phyloP scores from a whole-genome alignment of 2,329 filamentous ascomycete genomes.

The Cordyceps farinosa region DNA sequence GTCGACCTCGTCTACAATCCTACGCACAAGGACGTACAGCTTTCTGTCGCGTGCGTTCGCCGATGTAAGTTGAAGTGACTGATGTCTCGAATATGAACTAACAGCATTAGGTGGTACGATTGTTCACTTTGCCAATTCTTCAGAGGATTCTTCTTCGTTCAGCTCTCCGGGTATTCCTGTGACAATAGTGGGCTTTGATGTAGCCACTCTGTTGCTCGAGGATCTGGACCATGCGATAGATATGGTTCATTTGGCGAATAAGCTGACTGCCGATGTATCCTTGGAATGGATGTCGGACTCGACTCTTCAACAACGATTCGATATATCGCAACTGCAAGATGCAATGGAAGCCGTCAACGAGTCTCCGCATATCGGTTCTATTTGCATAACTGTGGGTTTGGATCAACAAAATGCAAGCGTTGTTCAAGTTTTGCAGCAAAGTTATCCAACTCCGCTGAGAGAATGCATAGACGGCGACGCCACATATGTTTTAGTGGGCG shows the following conservation, averaged over 20 bases:
- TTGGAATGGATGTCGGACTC: slow-evolving; percentile 7
- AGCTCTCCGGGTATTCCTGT: slow-evolving; percentile 20
- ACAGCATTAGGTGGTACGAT: slow-evolving; percentile 30
- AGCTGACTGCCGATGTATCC: slow-evolving; percentile 10
- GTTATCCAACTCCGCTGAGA: slow-evolving; percentile 24
- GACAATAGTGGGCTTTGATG: slow-evolving; percentile 33
- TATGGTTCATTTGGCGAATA: slow-evolving; percentile 25
- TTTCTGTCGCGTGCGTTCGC: slow-evolving; percentile 34
- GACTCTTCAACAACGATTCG: slow-evolving; percentile 14
- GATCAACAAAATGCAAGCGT: neutral
- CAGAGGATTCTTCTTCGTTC: slow-evolving; percentile 18
- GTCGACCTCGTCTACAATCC: slow-evolving; percentile 47
- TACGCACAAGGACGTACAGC: slow-evolving; percentile 33
- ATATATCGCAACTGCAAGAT: slow-evolving; percentile 24
- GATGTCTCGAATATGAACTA: slow-evolving; percentile 18
- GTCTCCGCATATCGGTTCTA: slow-evolving; percentile 11
- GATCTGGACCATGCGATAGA: slow-evolving; percentile 32
- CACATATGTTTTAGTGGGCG: slow-evolving; percentile 55
- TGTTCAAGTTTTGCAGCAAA: slow-evolving; percentile 7
- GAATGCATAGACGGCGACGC: slow-evolving; percentile 34
- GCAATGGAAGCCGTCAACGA: slow-evolving; percentile 27
- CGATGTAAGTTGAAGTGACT: slow-evolving; percentile 29
- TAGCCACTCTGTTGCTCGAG: slow-evolving; percentile 30
- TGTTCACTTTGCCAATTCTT: slow-evolving; percentile 30
- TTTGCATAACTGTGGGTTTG: slow-evolving; percentile 12